Conservation (phyloP, 108 stramenopile species). For the Cyclotella baltica region DNA sequence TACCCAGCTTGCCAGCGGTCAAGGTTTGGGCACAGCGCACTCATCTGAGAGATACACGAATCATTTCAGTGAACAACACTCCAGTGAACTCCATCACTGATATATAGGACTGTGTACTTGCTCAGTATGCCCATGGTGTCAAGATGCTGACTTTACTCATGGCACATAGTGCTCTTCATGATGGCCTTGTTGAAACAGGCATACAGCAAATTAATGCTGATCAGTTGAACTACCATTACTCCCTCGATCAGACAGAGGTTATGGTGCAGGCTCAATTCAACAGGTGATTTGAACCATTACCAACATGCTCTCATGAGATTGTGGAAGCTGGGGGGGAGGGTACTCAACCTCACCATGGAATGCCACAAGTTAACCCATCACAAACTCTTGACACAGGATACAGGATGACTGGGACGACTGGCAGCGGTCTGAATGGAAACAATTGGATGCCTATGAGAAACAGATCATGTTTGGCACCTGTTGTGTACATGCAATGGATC, state of each 20-base stretch:
- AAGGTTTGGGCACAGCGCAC: conserved; percentile 2
- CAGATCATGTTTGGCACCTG: not conserved
- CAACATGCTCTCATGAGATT: not conserved
- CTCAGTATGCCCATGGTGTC: no score
- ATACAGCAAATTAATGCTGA: no score
- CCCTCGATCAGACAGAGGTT: not conserved
- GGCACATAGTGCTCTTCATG: no score
- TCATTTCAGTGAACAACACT: conserved; percentile 1
- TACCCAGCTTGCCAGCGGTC: not conserved
- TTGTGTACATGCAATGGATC: not conserved
- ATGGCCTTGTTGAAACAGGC: no score
- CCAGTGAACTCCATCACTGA: no score
- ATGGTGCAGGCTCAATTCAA: not conserved
- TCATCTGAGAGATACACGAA: not conserved
- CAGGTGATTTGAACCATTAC: not conserved
- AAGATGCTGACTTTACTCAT: no score
- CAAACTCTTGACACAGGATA: not conserved
- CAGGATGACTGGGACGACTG: conserved; percentile 4
- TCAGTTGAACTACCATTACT: not conserved
- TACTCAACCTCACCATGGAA: no score
- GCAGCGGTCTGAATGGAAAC: not conserved
- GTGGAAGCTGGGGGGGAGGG: no score
- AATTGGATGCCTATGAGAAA: conserved; percentile 3
- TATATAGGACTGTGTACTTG: no score
- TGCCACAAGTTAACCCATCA: conserved; percentile 4